These are phyloP conservation scores for Aureobasidium melanogenum DNA, from an alignment of 2,329 filamentous ascomycete species.

Conservation along the genomic window DNA sequence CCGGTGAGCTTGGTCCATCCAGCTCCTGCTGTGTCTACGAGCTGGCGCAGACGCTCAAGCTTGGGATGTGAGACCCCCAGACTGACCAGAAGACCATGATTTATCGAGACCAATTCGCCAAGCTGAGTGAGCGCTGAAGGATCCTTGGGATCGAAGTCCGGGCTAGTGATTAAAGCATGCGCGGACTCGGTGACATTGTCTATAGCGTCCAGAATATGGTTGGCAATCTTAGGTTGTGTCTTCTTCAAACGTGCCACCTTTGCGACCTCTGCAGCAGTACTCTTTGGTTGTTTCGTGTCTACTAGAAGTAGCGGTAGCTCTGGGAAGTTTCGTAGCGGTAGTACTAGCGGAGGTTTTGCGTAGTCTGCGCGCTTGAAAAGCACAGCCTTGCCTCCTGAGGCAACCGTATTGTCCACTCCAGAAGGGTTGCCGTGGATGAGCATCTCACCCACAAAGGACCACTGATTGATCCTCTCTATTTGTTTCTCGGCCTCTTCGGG, in stretches of 20 bases:
- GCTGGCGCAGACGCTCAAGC: conserved; percentile 80
- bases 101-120: conserved; percentile 84
- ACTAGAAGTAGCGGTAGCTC: conserved; percentile 84
- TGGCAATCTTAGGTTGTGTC: conserved; percentile 66
- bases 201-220: conserved; percentile 75
- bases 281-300: conserved; percentile 80
- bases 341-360: conserved; percentile 63
- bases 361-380: conserved; percentile 79
- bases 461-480: conserved; percentile 90
- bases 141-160: conserved; percentile 58
- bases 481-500: conserved; percentile 79
- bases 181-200: conserved; percentile 60
- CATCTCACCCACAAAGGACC: conserved; percentile 96
- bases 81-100: conserved; percentile 85
- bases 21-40: conserved; percentile 80
- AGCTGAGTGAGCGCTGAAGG: conserved; percentile 59
- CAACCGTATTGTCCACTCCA: conserved; percentile 93
- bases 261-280: conserved; percentile 73
- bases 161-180: conserved; percentile 43
- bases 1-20: conserved; percentile 98
- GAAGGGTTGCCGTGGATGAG: conserved; percentile 96
- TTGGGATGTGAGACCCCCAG: conserved; percentile 91
- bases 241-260: conserved; percentile 71
- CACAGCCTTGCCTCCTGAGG: conserved; percentile 88
- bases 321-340: conserved; percentile 75